Evolutionary conservation across 2,329 filamentous ascomycete genomes (phyloP).

Genomic region (Pyricularia pennisetigena): DNA sequence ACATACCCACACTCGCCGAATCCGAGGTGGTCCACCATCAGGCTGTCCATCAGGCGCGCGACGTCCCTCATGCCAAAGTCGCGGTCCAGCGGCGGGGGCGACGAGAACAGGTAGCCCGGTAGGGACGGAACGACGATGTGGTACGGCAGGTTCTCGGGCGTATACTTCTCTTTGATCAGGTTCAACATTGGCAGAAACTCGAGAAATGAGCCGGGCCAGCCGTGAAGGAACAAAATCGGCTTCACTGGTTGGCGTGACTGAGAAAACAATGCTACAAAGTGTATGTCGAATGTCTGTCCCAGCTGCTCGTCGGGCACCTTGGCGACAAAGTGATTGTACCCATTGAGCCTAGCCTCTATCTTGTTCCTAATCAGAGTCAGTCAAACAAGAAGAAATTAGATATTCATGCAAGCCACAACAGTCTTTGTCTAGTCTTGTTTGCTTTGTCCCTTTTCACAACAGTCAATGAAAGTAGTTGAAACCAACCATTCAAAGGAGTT

Average conservation of each 20-base stretch:
- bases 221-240: conserved; percentile 41
- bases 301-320: conserved; percentile 24
- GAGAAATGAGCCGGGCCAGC: conserved; percentile 42
- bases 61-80: conserved; percentile 29
- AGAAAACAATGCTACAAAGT: conserved; percentile 47
- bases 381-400: neutral
- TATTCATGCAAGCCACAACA: neutral
- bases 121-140: conserved; percentile 46
- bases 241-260: conserved; percentile 31
- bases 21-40: conserved; percentile 39
- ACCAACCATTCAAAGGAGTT: conserved; percentile 35
- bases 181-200: conserved; percentile 45
- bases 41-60: conserved; percentile 33
- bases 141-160: conserved; percentile 39
- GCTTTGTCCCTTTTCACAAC: neutral
- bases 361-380: neutral
- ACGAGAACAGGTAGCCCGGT: conserved; percentile 41
- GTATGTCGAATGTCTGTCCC: conserved; percentile 26
- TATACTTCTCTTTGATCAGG: conserved; percentile 34
- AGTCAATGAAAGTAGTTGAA: conserved; percentile 2
- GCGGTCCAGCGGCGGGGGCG: conserved; percentile 31
- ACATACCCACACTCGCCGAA: conserved; percentile 38
- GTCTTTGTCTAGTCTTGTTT: neutral
- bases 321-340: conserved; percentile 35
- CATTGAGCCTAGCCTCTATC: conserved; percentile 28